Evolutionary conservation across 1,139 yeast species (phyloP).

Genomic region (Debaryomycetaceae sp.): DNA sequence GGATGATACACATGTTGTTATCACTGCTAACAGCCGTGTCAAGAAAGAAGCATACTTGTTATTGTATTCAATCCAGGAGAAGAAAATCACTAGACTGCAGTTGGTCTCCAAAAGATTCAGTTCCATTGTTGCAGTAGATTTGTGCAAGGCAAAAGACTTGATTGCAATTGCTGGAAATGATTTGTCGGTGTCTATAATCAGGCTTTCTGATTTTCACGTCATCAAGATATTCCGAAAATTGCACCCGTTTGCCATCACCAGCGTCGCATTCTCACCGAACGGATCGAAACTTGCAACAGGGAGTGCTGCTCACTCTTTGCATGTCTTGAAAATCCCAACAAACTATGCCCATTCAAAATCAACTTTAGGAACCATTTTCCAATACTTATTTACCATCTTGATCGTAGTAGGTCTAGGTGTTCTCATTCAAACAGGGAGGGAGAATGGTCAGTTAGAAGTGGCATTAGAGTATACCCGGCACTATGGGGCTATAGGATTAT

Average conservation of each 20-base stretch:
- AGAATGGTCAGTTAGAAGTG: constrained; percentile 33
- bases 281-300: constrained; percentile 70
- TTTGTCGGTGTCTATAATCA: constrained; percentile 57
- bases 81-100: constrained; percentile 39
- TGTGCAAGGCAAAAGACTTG: constrained; percentile 39
- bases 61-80: constrained; percentile 41
- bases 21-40: constrained; percentile 52
- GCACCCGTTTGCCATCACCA: constrained; percentile 80
- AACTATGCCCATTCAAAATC: constrained; percentile 46
- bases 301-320: constrained; percentile 77
- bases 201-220: constrained; percentile 47
- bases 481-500: constrained; percentile 20
- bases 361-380: constrained; percentile 35
- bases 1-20: constrained; percentile 48
- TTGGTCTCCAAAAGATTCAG: constrained; percentile 52
- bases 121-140: constrained; percentile 70
- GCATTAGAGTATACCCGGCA: constrained; percentile 14
- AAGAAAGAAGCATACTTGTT: constrained; percentile 40
- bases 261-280: constrained; percentile 65
- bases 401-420: constrained; percentile 46
- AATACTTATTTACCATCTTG: constrained; percentile 39
- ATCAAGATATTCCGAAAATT: constrained; percentile 53
- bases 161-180: constrained; percentile 78
- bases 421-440: constrained; percentile 38
- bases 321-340: constrained; percentile 59